Conservation (phyloP, 1,139 yeast genomes). For the Magnusiomyces ingens region DNA sequence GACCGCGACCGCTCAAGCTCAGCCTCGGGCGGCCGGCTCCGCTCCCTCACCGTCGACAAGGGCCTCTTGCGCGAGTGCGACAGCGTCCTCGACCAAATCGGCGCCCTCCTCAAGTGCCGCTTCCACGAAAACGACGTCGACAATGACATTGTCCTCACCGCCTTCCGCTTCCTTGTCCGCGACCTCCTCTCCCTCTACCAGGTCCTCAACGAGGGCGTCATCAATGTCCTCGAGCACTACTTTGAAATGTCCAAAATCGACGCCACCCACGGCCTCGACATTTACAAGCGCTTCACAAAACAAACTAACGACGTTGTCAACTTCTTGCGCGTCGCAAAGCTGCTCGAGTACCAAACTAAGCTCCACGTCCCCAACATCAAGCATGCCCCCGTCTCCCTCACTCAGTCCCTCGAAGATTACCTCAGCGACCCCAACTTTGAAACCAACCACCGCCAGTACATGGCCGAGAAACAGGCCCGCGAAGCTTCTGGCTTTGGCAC, state of each 20-base stretch:
- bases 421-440: constrained; percentile 82
- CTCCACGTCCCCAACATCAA: constrained; percentile 91
- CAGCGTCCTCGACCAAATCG: too few species aligned
- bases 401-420: constrained; percentile 81
- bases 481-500: constrained; percentile 18
- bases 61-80: too few species aligned
- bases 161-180: too few species aligned
- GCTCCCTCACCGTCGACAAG: too few species aligned
- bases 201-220: constrained; percentile 97
- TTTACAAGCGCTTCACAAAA: constrained; percentile 79
- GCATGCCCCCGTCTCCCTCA: constrained; percentile 93
- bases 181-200: too few species aligned
- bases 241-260: constrained; percentile 84
- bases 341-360: constrained; percentile 77
- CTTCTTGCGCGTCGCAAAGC: constrained; percentile 83
- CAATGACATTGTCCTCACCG: too few species aligned
- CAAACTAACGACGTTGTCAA: constrained; percentile 84
- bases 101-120: too few species aligned
- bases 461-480: constrained; percentile 52
- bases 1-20: too few species aligned
- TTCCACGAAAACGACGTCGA: too few species aligned
- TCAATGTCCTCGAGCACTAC: constrained; percentile 84
- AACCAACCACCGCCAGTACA: constrained; percentile 65
- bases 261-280: constrained; percentile 78
- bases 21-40: too few species aligned